A percentile compares a stretch with the other conserved stretches of the same genome.
These are phyloP conservation scores for Peribolospora baueri DNA, from an alignment of 768 basidiomycete genomes.

Conservation along the genomic window DNA sequence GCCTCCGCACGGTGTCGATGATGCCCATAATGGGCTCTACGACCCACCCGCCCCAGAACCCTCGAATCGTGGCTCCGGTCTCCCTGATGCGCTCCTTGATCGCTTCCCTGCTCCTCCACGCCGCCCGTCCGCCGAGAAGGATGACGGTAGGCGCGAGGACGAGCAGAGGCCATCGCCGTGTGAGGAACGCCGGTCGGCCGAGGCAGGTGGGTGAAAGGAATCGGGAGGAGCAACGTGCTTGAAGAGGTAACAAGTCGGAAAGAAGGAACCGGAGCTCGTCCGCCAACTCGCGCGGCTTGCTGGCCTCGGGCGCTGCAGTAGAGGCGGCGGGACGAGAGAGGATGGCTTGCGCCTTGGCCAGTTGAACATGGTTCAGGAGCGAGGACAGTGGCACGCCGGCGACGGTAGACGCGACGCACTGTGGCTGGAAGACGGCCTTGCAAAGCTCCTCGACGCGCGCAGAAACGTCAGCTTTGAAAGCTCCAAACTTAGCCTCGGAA, in stretches of 20 bases:
- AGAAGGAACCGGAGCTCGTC: conserved; percentile 13
- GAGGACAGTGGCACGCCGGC: neutral
- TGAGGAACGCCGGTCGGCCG: conserved; percentile 39
- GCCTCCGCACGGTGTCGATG: conserved; percentile 54
- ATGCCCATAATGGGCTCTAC: conserved; percentile 65
- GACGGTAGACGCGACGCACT: conserved; percentile 10
- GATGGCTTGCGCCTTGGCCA: neutral
- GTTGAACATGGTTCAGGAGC: neutral
- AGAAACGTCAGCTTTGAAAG: neutral
- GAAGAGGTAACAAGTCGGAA: conserved; percentile 15
- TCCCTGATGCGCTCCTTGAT: conserved; percentile 35
- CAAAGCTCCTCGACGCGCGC: neutral
- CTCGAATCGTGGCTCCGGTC: conserved; percentile 37
- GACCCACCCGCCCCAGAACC: conserved; percentile 62
- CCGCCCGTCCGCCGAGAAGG: conserved; percentile 27
- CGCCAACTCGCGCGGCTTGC: conserved; percentile 6
- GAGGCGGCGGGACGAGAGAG: neutral
- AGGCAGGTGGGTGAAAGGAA: conserved; percentile 24
- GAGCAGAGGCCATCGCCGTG: conserved; percentile 57
- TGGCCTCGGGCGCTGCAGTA: neutral
- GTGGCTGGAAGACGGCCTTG: conserved; percentile 12
- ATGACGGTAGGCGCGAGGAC: conserved; percentile 48
- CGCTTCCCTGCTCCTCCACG: conserved; percentile 37
- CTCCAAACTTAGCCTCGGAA: neutral
- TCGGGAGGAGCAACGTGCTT: conserved; percentile 10